Evolutionary conservation across 2,329 filamentous ascomycete species (phyloP).

Genomic region (Corynespora cassiicola): DNA sequence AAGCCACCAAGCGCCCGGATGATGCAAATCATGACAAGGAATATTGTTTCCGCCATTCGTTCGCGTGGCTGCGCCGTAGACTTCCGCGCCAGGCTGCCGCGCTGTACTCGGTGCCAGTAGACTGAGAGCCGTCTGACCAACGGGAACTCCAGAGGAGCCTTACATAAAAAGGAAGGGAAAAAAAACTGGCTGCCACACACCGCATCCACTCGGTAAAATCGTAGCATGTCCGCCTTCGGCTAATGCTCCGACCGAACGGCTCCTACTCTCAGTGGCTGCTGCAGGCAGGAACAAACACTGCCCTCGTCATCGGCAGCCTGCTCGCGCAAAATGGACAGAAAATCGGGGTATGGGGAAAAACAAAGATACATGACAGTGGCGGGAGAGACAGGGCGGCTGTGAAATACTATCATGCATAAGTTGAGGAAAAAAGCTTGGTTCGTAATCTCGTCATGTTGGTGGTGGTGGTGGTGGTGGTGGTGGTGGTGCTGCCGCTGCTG

Average conservation of each 20-base stretch:
- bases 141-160: slow-evolving; percentile 10
- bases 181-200: slow-evolving; percentile 12
- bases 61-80: slow-evolving; percentile 3
- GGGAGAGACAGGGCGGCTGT: slow-evolving; percentile 2
- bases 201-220: slow-evolving; percentile 16
- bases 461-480: too few species aligned
- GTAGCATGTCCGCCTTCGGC: slow-evolving; percentile 11
- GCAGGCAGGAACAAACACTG: slow-evolving; percentile 7
- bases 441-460: too few species aligned
- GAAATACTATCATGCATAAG: not conserved
- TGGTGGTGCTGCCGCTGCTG: too few species aligned
- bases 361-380: slow-evolving; percentile 7
- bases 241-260: slow-evolving; percentile 18
- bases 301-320: too few species aligned
- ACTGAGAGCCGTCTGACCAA: not conserved
- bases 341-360: too few species aligned
- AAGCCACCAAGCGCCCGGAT: slow-evolving; percentile 12
- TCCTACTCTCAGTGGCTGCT: slow-evolving; percentile 8
- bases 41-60: slow-evolving; percentile 8
- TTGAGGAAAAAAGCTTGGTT: too few species aligned
- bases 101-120: slow-evolving; percentile 10
- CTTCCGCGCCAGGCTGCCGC: slow-evolving; percentile 8
- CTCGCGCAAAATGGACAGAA: too few species aligned
- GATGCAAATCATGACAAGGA: slow-evolving; percentile 10
- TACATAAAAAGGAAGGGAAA: slow-evolving; percentile 19